These are phyloP conservation scores for Eucalyptus melliodora DNA, from an alignment of 345 rosid species.

Conservation along the genomic window DNA sequence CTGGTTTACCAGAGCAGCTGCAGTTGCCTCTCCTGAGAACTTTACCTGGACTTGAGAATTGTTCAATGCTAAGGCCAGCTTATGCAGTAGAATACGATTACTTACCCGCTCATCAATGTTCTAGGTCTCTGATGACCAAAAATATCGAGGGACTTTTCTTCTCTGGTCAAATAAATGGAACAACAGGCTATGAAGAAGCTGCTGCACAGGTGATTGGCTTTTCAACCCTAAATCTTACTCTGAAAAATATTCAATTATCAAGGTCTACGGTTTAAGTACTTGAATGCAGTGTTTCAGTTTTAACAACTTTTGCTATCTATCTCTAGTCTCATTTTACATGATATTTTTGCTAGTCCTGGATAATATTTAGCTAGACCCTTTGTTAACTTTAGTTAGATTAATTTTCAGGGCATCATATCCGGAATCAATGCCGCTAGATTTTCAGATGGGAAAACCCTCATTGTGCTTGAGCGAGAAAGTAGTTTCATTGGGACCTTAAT, in stretches of 20 bases:
- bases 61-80: constrained; percentile 96
- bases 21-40: constrained; percentile 96
- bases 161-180: constrained; percentile 98
- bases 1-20: constrained; percentile 90
- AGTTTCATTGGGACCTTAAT: constrained; percentile 89
- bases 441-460: constrained; percentile 61
- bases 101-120: constrained; percentile 92
- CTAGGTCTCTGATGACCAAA: constrained; percentile 94
- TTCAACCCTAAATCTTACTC: not conserved
- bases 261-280: not conserved
- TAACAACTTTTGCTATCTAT: not conserved
- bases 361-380: not conserved
- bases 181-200: constrained; percentile 99
- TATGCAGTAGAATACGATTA: constrained; percentile 98
- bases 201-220: constrained; percentile 75
- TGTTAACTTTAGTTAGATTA: not conserved
- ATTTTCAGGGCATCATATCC: constrained; percentile 71
- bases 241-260: not conserved
- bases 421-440: constrained; percentile 95
- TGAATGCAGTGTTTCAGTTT: not conserved
- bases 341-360: not conserved
- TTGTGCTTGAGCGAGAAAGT: constrained; percentile 97
- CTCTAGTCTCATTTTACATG: not conserved
- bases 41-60: constrained; percentile 95
- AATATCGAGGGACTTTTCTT: constrained; percentile 89